Evolutionary conservation across 306 rosid genomes (phyloP), one percentile per base, ranked within the genome.

Genomic region (Vicia faba): DNA sequence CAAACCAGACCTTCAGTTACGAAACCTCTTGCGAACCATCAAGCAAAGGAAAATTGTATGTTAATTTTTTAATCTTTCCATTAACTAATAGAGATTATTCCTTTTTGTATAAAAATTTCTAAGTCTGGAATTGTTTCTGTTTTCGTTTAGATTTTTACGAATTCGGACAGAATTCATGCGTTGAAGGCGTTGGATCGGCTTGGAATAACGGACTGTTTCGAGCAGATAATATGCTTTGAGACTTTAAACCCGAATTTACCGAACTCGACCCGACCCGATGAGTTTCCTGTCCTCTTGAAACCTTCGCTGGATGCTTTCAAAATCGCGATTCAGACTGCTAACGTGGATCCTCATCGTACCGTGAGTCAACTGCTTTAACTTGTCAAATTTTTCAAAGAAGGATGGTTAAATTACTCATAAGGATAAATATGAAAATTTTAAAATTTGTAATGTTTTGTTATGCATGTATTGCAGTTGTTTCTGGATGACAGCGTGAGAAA

Each of bases 161-260:
- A 92, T 49, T 89, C 96, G 5, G 98, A 92, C 45, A 63, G 76
- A 78, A 77, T 74, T 18, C 98, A 92, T 73, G 98, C 98, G 56
- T 65, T 70, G 9, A 83, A 71, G 59, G 84, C 44, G 12, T 23
- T 92, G 61, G 84, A 85, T 11, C 78, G 86, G 6, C 82, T 92
- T 2, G 96, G 96, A 0, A 41, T 92, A 3, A 45, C 15, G 3
- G 95, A 75, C 29, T 92, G 93, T 71, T 92, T 89, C 40, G 91
- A 92, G 9, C 81, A 83, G 61, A 87, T 92, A 13, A 77, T 89
- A 40, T 89, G 96, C 74, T 92, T 92, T 70, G 96, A 92, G 70
- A 89, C 96, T 0, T 78, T 92, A 74, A 92, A 92, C 82, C 96
- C 98, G 13, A 86, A 92, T 68, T 88, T 92, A 2, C 64, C 83